Percentiles rank a stretch among this genome's conserved stretches.
Evolutionary conservation across 306 rosid genomes (phyloP).

Genomic region (Pyrus communis): DNA sequence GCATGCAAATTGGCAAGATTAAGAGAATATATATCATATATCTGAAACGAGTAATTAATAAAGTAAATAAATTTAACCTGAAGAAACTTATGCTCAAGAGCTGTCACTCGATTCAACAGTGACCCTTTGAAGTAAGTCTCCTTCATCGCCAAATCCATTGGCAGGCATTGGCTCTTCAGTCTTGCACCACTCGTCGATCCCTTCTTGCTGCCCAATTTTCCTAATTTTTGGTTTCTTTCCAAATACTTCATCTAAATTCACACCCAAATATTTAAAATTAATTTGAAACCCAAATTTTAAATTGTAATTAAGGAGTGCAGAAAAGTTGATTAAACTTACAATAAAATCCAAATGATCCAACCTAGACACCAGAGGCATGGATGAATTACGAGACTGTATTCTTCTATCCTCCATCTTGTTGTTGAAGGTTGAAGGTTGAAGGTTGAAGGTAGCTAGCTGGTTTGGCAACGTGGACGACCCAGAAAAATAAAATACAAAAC

Average conservation of each 20-base stretch:
- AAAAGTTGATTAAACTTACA: constrained; percentile 21
- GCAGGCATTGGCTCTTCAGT: constrained; percentile 24
- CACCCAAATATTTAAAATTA: background rate
- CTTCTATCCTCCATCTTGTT: constrained; percentile 14
- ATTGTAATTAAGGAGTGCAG: background rate
- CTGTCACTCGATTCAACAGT: constrained; percentile 61
- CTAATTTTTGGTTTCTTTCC: constrained; percentile 46
- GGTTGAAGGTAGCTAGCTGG: background rate
- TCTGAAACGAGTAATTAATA: no score
- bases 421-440: no score
- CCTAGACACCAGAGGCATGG: constrained; percentile 57
- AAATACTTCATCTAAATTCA: constrained; percentile 49
- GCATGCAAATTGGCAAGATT: no score
- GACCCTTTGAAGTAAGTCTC: constrained; percentile 56
- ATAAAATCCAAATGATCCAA: constrained; percentile 66
- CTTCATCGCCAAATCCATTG: constrained; percentile 37
- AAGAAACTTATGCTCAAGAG: constrained; percentile 58
- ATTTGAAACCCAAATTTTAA: no score
- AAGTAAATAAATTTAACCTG: constrained; percentile 34
- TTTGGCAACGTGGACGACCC: background rate
- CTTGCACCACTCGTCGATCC: background rate
- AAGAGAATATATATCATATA: no score
- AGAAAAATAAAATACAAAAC: background rate
- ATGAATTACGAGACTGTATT: constrained; percentile 24
- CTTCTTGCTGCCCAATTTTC: constrained; percentile 13